Percentiles rank a stretch among this genome's conserved stretches.
These are phyloP conservation scores for Leccinum griseonigrum DNA, from an alignment of 1,284 basidiomycete genomes.

Conservation along the genomic window DNA sequence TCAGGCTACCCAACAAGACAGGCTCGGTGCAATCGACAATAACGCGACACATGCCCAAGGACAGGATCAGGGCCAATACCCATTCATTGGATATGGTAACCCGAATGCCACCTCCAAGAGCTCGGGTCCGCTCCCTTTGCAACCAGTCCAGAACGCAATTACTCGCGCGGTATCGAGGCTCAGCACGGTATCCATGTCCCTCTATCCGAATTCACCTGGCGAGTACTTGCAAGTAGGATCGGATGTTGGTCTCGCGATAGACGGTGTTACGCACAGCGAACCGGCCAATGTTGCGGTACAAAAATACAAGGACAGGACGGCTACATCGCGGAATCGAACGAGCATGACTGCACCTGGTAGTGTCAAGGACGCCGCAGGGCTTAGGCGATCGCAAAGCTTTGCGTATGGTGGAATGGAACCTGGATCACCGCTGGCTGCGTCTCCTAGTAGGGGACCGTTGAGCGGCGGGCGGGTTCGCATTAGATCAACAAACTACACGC, in stretches of 20 bases:
- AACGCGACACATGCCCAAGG: constrained; percentile 2
- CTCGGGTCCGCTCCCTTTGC: constrained; percentile 27
- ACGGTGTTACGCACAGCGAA: constrained; percentile 44
- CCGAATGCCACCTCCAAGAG: constrained; percentile 21
- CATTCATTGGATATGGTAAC: constrained; percentile 22
- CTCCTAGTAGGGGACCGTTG: constrained; percentile 22
- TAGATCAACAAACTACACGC: constrained; percentile 64
- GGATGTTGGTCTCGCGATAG: constrained; percentile 46
- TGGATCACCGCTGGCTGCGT: constrained; percentile 39
- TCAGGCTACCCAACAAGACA: constrained; percentile 3
- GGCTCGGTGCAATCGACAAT: constrained; percentile 1
- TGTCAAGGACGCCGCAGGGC: constrained; percentile 23
- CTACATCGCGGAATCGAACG: constrained; percentile 33
- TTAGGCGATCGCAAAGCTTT: constrained; percentile 39
- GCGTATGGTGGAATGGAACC: constrained; percentile 57
- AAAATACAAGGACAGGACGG: constrained; percentile 37
- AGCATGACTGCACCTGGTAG: constrained; percentile 27
- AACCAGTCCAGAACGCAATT: constrained; percentile 37
- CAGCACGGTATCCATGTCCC: constrained; percentile 50
- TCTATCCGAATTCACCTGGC: constrained; percentile 49
- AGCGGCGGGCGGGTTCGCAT: constrained; percentile 57
- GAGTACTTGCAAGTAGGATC: constrained; percentile 25
- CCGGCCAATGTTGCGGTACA: constrained; percentile 30
- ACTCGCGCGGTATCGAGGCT: constrained; percentile 43
- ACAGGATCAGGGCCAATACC: constrained; percentile 23